Base-by-base conservation (phyloP, 2,329 filamentous ascomycete genomes). In the Venturia carpophila region DNA sequence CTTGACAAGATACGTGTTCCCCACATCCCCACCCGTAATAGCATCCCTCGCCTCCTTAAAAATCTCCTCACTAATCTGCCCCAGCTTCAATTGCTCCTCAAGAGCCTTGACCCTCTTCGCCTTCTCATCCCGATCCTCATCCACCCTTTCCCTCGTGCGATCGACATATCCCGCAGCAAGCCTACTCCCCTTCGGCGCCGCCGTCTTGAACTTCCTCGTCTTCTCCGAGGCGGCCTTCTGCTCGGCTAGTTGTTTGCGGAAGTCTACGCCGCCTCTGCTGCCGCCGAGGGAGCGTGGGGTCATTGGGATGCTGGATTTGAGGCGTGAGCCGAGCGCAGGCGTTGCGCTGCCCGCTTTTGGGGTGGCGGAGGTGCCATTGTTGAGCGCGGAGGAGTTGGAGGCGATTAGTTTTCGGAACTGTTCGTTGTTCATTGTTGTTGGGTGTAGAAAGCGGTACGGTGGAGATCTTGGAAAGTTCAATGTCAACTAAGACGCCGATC, bases 281-380 rank as follows among this genome's bases (percentile, higher is more conserved):
- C 79, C 80, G 68, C 79, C 79, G 15, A 92, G 81, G 30, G 88
- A 85, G 62, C 91, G 89, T 88, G 93, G 93, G 60, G 93, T 97
- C 93, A 97, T 97, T 65, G 91, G 91, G 67, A 96, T 93, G 75
- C 85, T 93, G 42, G 89, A 84, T 69, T 86, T 86, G 76, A 89
- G 86, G 71, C 89, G 84, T 66, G 91, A 94, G 27, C 92, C 92
- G 65, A 96, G 81, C 5, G 85, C 77, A 61, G 79, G 77, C 60
- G 81, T 77, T 67, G 70, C 75, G 19, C 83, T 79, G 61, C 78
- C 73, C 68, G 79, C 82, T 80, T 83, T 71, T 75, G 73, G 76
- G 76, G 67, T 75, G 66, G 69, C 76, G 66, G 67, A 71, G 60
- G 72, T 67, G 24, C 9, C 76, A 73, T 1, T 81, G 75, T 3